These are phyloP conservation scores for Chalciporus pseudorubinellus DNA, from an alignment of 768 basidiomycete genomes.

Conservation along the genomic window DNA sequence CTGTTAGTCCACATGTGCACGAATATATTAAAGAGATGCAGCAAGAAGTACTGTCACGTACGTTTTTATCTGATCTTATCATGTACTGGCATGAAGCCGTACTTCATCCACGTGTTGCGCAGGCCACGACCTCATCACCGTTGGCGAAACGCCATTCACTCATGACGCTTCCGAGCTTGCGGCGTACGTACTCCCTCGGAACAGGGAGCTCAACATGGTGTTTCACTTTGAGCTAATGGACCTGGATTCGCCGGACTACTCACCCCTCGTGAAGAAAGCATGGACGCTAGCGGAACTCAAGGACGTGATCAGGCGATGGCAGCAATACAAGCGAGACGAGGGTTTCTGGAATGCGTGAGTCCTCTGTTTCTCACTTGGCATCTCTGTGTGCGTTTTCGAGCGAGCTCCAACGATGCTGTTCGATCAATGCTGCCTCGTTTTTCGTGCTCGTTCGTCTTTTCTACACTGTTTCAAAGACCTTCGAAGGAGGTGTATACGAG, in stretches of 20 bases:
- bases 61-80: constrained; percentile 27
- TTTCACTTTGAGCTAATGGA: constrained; percentile 66
- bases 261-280: constrained; percentile 40
- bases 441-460: constrained; percentile 8
- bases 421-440: not conserved
- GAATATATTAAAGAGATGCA: constrained; percentile 70
- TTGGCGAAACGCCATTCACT: constrained; percentile 63
- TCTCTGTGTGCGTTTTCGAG: not conserved
- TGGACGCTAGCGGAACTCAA: constrained; percentile 58
- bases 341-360: constrained; percentile 69
- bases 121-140: constrained; percentile 62
- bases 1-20: constrained; percentile 58
- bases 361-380: not conserved
- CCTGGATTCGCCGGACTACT: constrained; percentile 46
- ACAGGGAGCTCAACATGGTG: constrained; percentile 63
- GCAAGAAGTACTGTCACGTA: constrained; percentile 55
- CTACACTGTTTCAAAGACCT: not conserved
- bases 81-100: not conserved
- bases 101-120: constrained; percentile 3
- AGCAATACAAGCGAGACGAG: constrained; percentile 51
- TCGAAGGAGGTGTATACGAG: constrained; percentile 15
- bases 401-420: constrained; percentile 1
- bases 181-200: constrained; percentile 52
- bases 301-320: constrained; percentile 49
- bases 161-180: constrained; percentile 50